These are phyloP conservation scores for Kodamaea arcana DNA, from an alignment of 1,139 yeast genomes.

Conservation along the genomic window DNA sequence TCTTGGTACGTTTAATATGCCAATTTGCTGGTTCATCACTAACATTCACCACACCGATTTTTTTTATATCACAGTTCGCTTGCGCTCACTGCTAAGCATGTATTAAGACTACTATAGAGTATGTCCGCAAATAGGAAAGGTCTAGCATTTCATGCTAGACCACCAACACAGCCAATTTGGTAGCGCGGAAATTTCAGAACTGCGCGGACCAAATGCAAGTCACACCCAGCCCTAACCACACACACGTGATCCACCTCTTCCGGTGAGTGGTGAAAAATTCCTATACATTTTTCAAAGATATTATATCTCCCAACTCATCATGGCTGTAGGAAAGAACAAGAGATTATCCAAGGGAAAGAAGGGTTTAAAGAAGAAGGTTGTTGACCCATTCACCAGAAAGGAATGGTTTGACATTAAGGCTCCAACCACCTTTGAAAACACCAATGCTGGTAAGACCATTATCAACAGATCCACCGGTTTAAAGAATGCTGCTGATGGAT, in stretches of 20 bases:
- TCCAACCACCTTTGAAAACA: slow-evolving; percentile 49
- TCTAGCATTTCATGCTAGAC: too few species aligned
- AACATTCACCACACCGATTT: too few species aligned
- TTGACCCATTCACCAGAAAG: slow-evolving; percentile 50
- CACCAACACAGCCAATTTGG: too few species aligned
- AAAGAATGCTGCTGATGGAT: slow-evolving; percentile 50
- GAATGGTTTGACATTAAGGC: slow-evolving; percentile 53
- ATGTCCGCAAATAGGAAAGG: too few species aligned
- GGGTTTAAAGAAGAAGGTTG: slow-evolving; percentile 51
- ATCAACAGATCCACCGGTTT: slow-evolving; percentile 51
- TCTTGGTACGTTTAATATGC: too few species aligned
- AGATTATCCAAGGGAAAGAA: slow-evolving; percentile 53
- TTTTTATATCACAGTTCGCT: too few species aligned
- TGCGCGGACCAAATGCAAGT: not conserved
- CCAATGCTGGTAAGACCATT: slow-evolving; percentile 50
- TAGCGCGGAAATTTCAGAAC: too few species aligned
- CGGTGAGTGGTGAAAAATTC: slow-evolving; percentile 8
- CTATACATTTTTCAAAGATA: slow-evolving; percentile 3
- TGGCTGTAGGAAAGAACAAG: slow-evolving; percentile 55
- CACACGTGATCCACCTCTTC: slow-evolving; percentile 4
- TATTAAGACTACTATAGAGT: too few species aligned
- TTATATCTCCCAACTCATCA: slow-evolving; percentile 12
- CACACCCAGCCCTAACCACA: not conserved
- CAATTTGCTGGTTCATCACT: too few species aligned
- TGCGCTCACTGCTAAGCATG: too few species aligned